Base-by-base conservation (phyloP, 164 flowering plant species). In the Protea cynaroides region DNA sequence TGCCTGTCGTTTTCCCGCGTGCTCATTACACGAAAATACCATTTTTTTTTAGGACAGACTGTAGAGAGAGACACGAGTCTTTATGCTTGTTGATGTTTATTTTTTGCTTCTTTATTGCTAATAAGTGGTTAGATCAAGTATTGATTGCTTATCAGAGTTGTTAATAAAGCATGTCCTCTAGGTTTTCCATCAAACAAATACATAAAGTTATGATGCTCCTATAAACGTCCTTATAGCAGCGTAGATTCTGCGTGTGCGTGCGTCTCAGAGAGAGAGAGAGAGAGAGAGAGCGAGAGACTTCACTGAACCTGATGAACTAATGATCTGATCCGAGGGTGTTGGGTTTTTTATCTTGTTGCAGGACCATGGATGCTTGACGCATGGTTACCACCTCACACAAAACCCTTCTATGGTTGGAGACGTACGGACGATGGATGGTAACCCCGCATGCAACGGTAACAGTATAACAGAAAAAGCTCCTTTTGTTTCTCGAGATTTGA, bases 271-370 rank as follows among this genome's bases (percentile, higher is more conserved):
- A 29, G 34, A 29, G 34, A 29, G 34, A 29, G 34, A 29, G 34
- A 29, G 34, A 29, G 34, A 29, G 34, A 29, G 52, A 49, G 52
- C 14, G 52, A 49, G 24, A 11, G 57, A 14, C 65, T 44, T 12
- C 38, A 5, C 34, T 29, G 34, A 29, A 29, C 34, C 34, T 29
- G 34, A 29, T 29, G 34, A 29, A 2, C 34, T 29, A n/a, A n/a
- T n/a, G 34, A 29, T 63, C 65, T 51, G 47, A 63, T 46, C n/a
- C n/a, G n/a, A n/a, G n/a, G 57, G 56, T 36, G 57, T 34, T 19
- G 34, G 7, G 7, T 25, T n/a, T 62, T 62, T 19, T 37, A 14
- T 23, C 44, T 50, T 62, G 29, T 34, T 52, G 65, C 65, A 63
- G 65, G 57, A 19, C 24, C 4, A 34, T 56, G 44, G 52, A 25